Conservation (phyloP, 179 eudicot species). For the Silene vulgaris region DNA sequence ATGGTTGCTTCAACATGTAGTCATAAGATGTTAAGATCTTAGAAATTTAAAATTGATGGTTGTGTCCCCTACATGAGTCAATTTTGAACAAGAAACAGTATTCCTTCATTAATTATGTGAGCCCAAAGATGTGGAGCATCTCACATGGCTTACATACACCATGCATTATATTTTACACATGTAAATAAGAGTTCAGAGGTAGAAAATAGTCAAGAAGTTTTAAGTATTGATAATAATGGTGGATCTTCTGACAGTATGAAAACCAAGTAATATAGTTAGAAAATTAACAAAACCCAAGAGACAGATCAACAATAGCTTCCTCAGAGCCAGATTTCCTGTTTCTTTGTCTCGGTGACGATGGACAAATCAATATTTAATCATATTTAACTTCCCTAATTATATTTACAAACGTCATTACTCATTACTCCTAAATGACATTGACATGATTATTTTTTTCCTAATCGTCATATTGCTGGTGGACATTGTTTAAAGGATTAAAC, state of each 20-base stretch:
- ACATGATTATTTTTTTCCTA: not conserved
- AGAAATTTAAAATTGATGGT: slow-evolving; percentile 21
- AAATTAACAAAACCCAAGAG: slow-evolving; percentile 14
- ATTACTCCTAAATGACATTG: slow-evolving; percentile 17
- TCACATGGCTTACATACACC: slow-evolving; percentile 35
- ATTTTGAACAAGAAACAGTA: slow-evolving; percentile 28
- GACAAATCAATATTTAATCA: slow-evolving; percentile 23
- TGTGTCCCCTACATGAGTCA: slow-evolving; percentile 32
- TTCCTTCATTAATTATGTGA: slow-evolving; percentile 30
- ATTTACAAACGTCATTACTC: slow-evolving; percentile 15
- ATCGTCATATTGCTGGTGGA: slow-evolving; percentile 3
- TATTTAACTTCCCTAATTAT: slow-evolving; percentile 12
- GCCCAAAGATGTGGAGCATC: slow-evolving; percentile 27
- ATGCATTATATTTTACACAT: slow-evolving; percentile 26
- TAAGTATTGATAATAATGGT: slow-evolving; percentile 14
- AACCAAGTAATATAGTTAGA: not conserved
- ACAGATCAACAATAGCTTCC: slow-evolving; percentile 32
- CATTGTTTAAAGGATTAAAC: not conserved
- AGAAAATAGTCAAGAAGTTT: slow-evolving; percentile 9
- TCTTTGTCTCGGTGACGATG: slow-evolving; percentile 23
- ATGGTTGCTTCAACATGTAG: slow-evolving; percentile 21
- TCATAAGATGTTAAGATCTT: slow-evolving; percentile 24
- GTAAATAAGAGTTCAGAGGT: slow-evolving; percentile 12
- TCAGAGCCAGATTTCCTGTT: slow-evolving; percentile 29
- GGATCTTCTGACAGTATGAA: slow-evolving; percentile 25